A percentile compares a stretch with the other conserved stretches of the same genome.
These are phyloP conservation scores for Boletus subcaerulescens DNA, from an alignment of 768 basidiomycete genomes.

Conservation along the genomic window DNA sequence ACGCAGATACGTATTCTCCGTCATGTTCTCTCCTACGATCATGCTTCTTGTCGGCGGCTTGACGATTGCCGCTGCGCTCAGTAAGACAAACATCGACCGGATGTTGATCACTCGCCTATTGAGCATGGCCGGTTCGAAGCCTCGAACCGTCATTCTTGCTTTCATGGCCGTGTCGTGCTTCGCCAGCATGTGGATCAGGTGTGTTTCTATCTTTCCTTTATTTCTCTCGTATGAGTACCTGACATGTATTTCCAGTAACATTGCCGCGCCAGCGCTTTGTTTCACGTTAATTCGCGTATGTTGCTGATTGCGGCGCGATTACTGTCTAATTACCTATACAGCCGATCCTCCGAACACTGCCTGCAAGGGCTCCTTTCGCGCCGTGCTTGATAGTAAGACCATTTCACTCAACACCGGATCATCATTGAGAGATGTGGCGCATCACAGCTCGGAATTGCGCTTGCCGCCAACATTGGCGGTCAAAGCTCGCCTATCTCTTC, in stretches of 20 bases:
- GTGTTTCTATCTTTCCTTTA: constrained; percentile 4
- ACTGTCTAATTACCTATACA: constrained; percentile 30
- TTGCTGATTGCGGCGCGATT: constrained; percentile 1
- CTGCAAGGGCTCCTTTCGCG: constrained; percentile 80
- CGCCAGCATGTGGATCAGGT: constrained; percentile 99
- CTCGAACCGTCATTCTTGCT: constrained; percentile 82
- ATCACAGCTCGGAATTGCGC: constrained; percentile 84
- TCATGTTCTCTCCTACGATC: constrained; percentile 97
- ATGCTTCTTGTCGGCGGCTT: constrained; percentile 98
- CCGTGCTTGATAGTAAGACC: constrained; percentile 84
- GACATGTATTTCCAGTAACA: constrained; percentile 58
- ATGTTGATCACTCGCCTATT: constrained; percentile 89
- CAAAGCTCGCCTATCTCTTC: constrained; percentile 97
- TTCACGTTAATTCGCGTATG: constrained; percentile 91
- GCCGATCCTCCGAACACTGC: constrained; percentile 92
- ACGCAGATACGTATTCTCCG: constrained; percentile 80
- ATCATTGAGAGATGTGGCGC: background rate
- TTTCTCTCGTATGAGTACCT: background rate
- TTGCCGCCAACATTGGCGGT: constrained; percentile 98
- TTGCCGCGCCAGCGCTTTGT: constrained; percentile 95
- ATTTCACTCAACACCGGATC: background rate
- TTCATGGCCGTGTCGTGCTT: constrained; percentile 98
- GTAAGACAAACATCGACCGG: constrained; percentile 93
- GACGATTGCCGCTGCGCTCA: constrained; percentile 94
- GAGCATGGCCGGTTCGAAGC: constrained; percentile 84